Evolutionary conservation across 495 filamentous ascomycete species (phyloP), one percentile per base, ranked within the genome.

Genomic region (Monascus purpureus): DNA sequence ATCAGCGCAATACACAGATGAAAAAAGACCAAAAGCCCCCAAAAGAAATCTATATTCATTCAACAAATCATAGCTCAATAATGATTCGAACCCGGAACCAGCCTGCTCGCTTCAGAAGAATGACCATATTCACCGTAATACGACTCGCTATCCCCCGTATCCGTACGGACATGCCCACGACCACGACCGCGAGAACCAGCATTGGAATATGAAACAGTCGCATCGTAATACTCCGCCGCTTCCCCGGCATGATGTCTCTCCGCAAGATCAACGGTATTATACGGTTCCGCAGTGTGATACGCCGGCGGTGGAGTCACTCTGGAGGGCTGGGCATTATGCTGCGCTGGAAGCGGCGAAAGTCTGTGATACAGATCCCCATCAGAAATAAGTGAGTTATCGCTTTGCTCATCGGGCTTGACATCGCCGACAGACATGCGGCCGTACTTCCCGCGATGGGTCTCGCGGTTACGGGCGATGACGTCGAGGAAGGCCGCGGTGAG

Each of bases 401-500:
- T 41, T 5, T 22, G 20, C 5, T 22, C 20, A 22, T 53, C 46
- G 32, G 53, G 26, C 36, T 62, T 65, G 22, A 55, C 46, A 35
- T 57, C 53, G 17, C 44, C 45, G 1, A 52, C 24, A 8, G 37
- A 43, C 50, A 57, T 56, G 3, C 63, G 46, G 14, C 52, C 55
- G 42, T 74, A 77, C 6, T 46, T 52, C 11, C 72, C 70, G 11
- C 61, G 51, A 6, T 55, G 43, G 14, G 45, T 66, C 36, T 53
- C 45, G 27, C 58, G 55, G 8, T 53, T 52, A 33, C 53, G 50
- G 1, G 67, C 67, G 29, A 61, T 42, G 38, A 68, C 42, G 36
- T 76, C 73, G 14, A 76, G 57, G 6, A 41, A 36, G n/a, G 71
- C 39, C n/a, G 63, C 57, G 19, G 51, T 42, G 39, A 70, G 47